Evolutionary conservation across 2,329 filamentous ascomycete genomes (phyloP).

Genomic region (Exserohilum turcica): DNA sequence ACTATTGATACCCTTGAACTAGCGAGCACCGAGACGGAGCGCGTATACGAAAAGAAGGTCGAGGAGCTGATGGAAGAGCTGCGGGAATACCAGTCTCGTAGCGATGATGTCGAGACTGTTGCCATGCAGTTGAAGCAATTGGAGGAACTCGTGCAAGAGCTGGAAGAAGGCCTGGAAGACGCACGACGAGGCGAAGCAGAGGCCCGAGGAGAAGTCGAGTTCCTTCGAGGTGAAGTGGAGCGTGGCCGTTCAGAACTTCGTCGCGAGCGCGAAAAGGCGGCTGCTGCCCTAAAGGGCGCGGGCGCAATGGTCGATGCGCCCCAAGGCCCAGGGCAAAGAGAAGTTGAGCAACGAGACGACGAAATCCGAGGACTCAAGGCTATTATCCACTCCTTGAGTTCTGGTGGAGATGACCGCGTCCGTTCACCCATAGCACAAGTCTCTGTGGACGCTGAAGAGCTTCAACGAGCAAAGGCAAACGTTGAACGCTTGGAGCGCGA

Average conservation of each 20-base stretch:
- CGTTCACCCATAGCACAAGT: constrained; percentile 41
- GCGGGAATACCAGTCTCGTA: constrained; percentile 78
- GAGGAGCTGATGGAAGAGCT: constrained; percentile 84
- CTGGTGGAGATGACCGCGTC: constrained; percentile 58
- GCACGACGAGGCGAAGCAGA: constrained; percentile 92
- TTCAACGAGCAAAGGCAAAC: constrained; percentile 63
- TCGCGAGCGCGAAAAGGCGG: constrained; percentile 83
- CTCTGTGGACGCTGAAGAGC: constrained; percentile 49
- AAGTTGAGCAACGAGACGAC: constrained; percentile 92
- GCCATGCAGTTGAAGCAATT: constrained; percentile 91
- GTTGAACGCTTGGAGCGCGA: constrained; percentile 78
- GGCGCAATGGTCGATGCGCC: constrained; percentile 53
- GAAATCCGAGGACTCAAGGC: constrained; percentile 97
- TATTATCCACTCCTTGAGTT: constrained; percentile 93
- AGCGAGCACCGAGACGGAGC: constrained; percentile 91
- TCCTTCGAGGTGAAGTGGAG: constrained; percentile 92
- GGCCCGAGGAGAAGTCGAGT: constrained; percentile 93
- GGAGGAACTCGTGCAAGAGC: constrained; percentile 92
- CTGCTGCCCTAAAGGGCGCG: constrained; percentile 62
- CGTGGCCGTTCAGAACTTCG: constrained; percentile 85
- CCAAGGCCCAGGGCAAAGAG: constrained; percentile 61
- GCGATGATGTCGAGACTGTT: constrained; percentile 88
- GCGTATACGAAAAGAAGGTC: constrained; percentile 93
- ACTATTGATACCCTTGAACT: constrained; percentile 96
- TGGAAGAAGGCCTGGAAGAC: constrained; percentile 96